Base-by-base conservation (phyloP, 176 grass and related monocot species). In the Cenchrus purpureus region DNA sequence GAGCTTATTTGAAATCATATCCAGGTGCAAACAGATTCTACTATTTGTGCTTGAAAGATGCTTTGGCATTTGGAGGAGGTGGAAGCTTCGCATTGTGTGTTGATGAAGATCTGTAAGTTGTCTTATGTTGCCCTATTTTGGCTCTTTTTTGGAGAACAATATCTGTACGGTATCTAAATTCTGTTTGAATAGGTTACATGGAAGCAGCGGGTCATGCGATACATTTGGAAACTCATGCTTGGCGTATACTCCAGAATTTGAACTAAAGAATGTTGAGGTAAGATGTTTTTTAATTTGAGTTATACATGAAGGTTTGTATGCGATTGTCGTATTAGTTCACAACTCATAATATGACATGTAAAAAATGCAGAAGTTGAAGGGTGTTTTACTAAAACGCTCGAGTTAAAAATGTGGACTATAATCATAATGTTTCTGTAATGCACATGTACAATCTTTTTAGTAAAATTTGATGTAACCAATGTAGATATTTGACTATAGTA, bases 171-270 rank as follows among this genome's bases (percentile, higher is more conserved):
- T 73, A 72, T 85, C 68, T 78, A 74, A 29, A 82, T 86, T 82
- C 55, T 74, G 44, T 70, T 71, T 83, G 40, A 88, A 17, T 90
- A 97, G 95, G 78, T 88, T 97, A 78, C 88, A 88, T 68, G 95
- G 95, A 86, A 93, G 71, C 34, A 97, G 92, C 84, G 95, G 95
- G 37, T 84, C 89, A 32, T 91, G 95, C 69, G 88, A 97, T 22
- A 97, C 95, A 74, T 97, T 93, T 80, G 95, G 91, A 72, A 97
- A 91, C 81, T 90, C 88, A 64, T 97, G 95, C 75, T 91, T 97
- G 85, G 95, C 95, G 82, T 77, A 93, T 93, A 85, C 55, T 82
- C 43, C 92, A 68, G 79, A 81, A 19, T 81, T 81, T 68, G 79
- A 81, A 68, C 79, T 81, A 68, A 81, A 68, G 64, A 81, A 81